Percentiles rank a stretch among this genome's conserved stretches.
These are phyloP conservation scores for Aureobasidium sp. DNA, from an alignment of 2,329 filamentous ascomycete genomes.

Conservation along the genomic window DNA sequence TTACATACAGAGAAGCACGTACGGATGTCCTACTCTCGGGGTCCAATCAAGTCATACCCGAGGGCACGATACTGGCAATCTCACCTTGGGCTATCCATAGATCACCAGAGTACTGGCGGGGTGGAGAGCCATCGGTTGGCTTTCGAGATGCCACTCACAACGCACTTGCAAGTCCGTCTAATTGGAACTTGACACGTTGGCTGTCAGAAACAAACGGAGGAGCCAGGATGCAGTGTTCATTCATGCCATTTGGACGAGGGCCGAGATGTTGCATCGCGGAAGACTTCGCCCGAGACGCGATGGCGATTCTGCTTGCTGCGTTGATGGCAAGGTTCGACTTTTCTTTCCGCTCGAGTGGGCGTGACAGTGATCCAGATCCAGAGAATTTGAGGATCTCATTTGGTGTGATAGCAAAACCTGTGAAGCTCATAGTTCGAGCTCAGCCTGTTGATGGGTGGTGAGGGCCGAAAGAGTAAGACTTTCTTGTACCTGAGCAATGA, in stretches of 20 bases:
- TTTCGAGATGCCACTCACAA: background rate
- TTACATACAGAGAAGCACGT: constrained; percentile 6
- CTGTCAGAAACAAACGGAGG: constrained; percentile 10
- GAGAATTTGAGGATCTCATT: constrained; percentile 2
- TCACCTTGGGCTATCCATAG: constrained; percentile 10
- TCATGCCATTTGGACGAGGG: constrained; percentile 11
- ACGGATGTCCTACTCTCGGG: background rate
- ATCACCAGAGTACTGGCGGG: constrained; percentile 3
- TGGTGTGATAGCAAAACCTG: background rate
- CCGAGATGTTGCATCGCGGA: constrained; percentile 11
- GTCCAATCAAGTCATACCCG: background rate
- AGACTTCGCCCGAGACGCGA: constrained; percentile 4
- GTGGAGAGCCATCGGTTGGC: background rate
- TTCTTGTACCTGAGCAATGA: background rate
- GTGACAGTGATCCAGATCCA: background rate
- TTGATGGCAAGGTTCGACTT: constrained; percentile 1
- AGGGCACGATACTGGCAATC: constrained; percentile 2
- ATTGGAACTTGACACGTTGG: constrained; percentile 4
- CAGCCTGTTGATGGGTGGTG: constrained; percentile 4
- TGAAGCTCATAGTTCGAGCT: constrained; percentile 1
- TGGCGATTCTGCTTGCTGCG: constrained; percentile 4
- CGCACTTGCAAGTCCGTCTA: background rate
- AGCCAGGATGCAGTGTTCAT: constrained; percentile 10
- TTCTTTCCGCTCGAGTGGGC: constrained; percentile 2
- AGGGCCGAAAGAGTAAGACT: background rate